Base-by-base conservation (phyloP, 306 rosid genomes). In the Comarum palustre region DNA sequence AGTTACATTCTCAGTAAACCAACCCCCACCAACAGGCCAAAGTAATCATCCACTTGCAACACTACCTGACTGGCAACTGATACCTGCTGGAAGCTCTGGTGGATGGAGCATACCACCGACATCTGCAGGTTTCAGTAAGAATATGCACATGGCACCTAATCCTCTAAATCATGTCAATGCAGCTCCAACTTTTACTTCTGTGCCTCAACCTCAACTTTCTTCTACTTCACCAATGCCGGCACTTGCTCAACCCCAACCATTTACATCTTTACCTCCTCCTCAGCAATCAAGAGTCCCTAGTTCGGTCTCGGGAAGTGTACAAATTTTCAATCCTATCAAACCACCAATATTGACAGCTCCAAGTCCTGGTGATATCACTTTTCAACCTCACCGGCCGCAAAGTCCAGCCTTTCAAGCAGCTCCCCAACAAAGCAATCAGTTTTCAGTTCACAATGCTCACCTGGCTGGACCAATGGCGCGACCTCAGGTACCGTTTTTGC, bases 291-390 rank as follows among this genome's bases (percentile, higher is more conserved):
- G 92, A 78, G 73, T 78, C 29, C 79, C 77, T 61, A 87, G 42
- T 81, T 77, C 86, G 81, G 79, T 76, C 57, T 81, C 88, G 54
- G 80, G 76, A 59, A 80, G 66, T 67, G 3, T 83, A 50, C 73
- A 80, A 20, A 81, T 78, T 66, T 77, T 82, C 51, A 59, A 78
- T 55, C 73, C 80, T 25, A 62, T 64, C 60, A 82, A 77, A 73
- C 89, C 90, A 55, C 85, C 85, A 1, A 54, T 32, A 45, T 71
- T 58, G 72, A 62, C 55, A 3, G 64, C 85, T 74, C 83, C 91
- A 68, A 82, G 78, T 77, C 82, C 91, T 13, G 87, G 89, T 16
- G 78, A 86, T 83, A 89, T 91, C 74, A 86, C 90, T 66, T 94
- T 91, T 77, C 96, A 80, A 62, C 84, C 87, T 22, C 91, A 75